Conservation (phyloP, 352 stramenopile species). For the Globisporangium cystogenes region DNA sequence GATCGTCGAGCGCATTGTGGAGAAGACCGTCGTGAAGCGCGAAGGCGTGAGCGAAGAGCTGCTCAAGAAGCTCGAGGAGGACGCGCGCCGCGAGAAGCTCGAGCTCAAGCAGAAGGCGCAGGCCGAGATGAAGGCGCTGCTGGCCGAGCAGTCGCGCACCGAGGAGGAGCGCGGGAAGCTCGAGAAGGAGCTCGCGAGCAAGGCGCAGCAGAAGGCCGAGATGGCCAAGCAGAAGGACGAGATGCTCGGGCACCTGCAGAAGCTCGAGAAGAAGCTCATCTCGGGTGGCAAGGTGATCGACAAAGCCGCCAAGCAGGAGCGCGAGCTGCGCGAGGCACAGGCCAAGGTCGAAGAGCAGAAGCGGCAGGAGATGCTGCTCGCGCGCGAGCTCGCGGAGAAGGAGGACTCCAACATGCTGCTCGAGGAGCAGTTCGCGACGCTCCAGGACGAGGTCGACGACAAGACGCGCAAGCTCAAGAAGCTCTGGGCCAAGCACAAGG, state of each 20-base stretch:
- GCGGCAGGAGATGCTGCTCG: constrained; percentile 75
- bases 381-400: constrained; percentile 89
- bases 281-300: constrained; percentile 93
- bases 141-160: constrained; percentile 82
- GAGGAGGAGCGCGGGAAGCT: constrained; percentile 87
- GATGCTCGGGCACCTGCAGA: constrained; percentile 87
- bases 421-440: constrained; percentile 87
- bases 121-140: too few species aligned
- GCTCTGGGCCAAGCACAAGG: too few species aligned
- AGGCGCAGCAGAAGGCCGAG: constrained; percentile 77
- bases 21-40: constrained; percentile 74
- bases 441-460: constrained; percentile 90
- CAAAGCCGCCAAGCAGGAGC: constrained; percentile 93
- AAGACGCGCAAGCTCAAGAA: constrained; percentile 97
- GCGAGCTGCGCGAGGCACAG: constrained; percentile 87
- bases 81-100: too few species aligned
- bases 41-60: constrained; percentile 75
- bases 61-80: too few species aligned
- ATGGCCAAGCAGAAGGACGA: constrained; percentile 86
- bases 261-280: constrained; percentile 79
- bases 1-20: constrained; percentile 79
- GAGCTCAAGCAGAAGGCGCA: too few species aligned
- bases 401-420: constrained; percentile 92
- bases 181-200: constrained; percentile 76
- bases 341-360: constrained; percentile 85